Evolutionary conservation across 2,329 filamentous ascomycete species (phyloP).

Genomic region (Colletotrichum paranaense): DNA sequence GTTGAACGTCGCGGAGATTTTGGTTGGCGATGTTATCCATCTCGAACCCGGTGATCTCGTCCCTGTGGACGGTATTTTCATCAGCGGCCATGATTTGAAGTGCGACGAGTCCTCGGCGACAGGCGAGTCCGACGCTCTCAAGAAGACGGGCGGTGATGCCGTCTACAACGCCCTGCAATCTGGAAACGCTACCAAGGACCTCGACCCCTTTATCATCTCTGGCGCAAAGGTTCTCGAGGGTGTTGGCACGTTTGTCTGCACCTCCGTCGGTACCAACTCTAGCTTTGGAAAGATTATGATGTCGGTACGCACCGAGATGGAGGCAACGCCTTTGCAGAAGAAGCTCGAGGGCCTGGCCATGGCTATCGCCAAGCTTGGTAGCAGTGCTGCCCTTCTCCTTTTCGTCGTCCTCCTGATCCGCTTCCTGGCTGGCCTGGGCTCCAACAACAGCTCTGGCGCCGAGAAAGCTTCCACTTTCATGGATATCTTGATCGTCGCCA

Average conservation of each 20-base stretch:
- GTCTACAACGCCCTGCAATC: conserved; percentile 66
- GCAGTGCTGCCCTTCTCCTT: conserved; percentile 76
- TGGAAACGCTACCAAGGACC: conserved; percentile 55
- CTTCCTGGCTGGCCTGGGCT: conserved; percentile 73
- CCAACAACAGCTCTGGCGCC: conserved; percentile 58
- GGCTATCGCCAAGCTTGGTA: conserved; percentile 60
- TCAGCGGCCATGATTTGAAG: conserved; percentile 63
- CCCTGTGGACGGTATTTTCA: conserved; percentile 77
- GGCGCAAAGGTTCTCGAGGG: conserved; percentile 66
- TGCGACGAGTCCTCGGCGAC: conserved; percentile 81
- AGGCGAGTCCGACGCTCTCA: conserved; percentile 78
- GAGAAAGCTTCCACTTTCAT: conserved; percentile 70
- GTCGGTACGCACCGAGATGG: conserved; percentile 62
- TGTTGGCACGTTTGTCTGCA: conserved; percentile 65
- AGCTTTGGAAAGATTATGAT: conserved; percentile 67
- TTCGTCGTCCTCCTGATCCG: conserved; percentile 84
- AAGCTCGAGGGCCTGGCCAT: conserved; percentile 61
- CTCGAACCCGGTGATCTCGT: conserved; percentile 77
- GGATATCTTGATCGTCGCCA: conserved; percentile 72
- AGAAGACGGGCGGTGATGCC: conserved; percentile 70
- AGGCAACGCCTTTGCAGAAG: conserved; percentile 65
- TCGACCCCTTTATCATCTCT: conserved; percentile 75
- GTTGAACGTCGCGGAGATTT: conserved; percentile 73
- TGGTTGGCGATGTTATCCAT: conserved; percentile 77
- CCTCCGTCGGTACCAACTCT: conserved; percentile 66